Evolutionary conservation across 2,329 filamentous ascomycete species (phyloP), one percentile per base, ranked within the genome.

Genomic region (Fusarium compactum): DNA sequence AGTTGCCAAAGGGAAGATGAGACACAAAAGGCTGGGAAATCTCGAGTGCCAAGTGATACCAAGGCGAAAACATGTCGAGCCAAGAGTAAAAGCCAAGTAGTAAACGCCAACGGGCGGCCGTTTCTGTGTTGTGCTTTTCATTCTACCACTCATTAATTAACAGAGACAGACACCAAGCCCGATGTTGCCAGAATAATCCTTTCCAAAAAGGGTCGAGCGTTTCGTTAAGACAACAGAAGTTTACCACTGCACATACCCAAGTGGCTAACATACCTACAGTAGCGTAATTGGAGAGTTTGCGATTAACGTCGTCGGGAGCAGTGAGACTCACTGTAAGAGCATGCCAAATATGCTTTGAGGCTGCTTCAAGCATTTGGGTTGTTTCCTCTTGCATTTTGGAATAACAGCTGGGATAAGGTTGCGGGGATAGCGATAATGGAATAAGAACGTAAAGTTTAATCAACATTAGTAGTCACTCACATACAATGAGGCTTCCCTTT

Each of bases 1-100:
- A 68, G 46, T 45, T 56, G 40, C 22, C 43, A 70, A 65, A 67
- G 58, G 67, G 58, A 70, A 53, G 54, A 41, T 60, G 50, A 71
- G 51, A 71, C 64, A 71, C 51, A 48, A 65, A 50, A 56, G 54
- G 51, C 63, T 63, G 25, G 46, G 43, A 57, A 65, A 53, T 32
- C 18, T 47, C 15, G 41, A 58, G 12, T 58, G 67, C 67, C 67
- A 70, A 70, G 67, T 40, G 57, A 55, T 65, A 71, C 67, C 67
- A 70, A 70, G 67, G 20, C 53, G 45, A 55, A 70, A 58, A 71
- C 38, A 68, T 61, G 58, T 65, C 46, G 50, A 70, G 67, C 63
- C 67, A 71, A 70, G 67, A 69, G 44, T 63, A 30, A 32, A 38
- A 65, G 63, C 67, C 67, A 70, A 70, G 67, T 41, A 69, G 59